These are phyloP conservation scores for Phytopythium boreale DNA, from an alignment of 352 stramenopile genomes.

Conservation along the genomic window DNA sequence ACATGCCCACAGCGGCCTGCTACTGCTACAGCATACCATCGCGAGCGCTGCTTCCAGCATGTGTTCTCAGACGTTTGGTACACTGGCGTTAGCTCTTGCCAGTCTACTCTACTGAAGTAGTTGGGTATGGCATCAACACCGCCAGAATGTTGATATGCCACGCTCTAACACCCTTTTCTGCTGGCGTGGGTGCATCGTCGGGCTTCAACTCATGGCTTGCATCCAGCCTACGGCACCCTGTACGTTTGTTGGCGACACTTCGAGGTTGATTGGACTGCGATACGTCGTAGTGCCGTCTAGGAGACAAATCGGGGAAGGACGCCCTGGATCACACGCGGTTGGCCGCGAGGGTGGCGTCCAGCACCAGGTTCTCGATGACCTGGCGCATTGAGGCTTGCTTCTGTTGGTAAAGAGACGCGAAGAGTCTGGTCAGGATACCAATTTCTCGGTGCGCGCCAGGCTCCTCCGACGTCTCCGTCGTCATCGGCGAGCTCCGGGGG, in stretches of 20 bases:
- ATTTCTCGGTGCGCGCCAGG: background rate
- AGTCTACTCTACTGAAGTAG: too few relatives aligned
- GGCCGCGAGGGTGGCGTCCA: slow-evolving; percentile 1
- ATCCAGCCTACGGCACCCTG: background rate
- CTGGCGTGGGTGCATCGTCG: background rate
- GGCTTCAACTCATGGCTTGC: background rate
- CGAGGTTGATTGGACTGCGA: too few relatives aligned
- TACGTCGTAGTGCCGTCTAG: background rate
- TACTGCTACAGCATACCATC: too few relatives aligned
- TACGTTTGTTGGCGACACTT: too few relatives aligned
- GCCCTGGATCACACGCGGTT: background rate
- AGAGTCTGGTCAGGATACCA: background rate
- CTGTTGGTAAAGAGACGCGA: slow-evolving; percentile 1
- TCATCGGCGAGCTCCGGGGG: background rate
- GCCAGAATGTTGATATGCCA: background rate
- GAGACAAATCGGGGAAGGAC: background rate
- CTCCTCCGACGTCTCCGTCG: background rate
- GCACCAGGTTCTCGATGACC: slow-evolving; percentile 2
- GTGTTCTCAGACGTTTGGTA: too few relatives aligned
- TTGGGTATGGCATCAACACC: background rate
- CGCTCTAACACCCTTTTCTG: too few relatives aligned
- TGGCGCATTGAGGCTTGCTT: slow-evolving; percentile 1
- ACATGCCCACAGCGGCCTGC: too few relatives aligned
- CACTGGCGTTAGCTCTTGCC: too few relatives aligned
- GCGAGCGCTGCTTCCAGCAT: too few relatives aligned